These are phyloP conservation scores for Fusarium brevicatenulatum DNA, from an alignment of 2,329 filamentous ascomycete genomes.

Conservation along the genomic window DNA sequence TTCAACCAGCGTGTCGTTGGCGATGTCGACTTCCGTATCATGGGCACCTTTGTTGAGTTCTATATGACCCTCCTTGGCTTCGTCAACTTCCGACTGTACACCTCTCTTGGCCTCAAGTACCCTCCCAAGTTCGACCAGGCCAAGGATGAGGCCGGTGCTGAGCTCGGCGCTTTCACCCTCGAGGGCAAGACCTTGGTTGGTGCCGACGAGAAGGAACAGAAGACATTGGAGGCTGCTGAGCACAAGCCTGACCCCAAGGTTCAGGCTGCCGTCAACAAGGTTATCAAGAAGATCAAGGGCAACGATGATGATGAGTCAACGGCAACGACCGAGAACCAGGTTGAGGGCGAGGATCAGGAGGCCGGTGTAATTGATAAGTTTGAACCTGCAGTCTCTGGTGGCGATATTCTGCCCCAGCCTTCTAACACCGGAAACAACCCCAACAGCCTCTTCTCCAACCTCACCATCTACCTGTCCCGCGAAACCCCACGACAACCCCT, in stretches of 20 bases:
- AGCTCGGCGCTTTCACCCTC: constrained; percentile 89
- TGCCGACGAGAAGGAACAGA: constrained; percentile 58
- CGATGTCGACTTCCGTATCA: constrained; percentile 98
- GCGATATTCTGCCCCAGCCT: constrained; percentile 87
- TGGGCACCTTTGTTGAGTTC: constrained; percentile 99
- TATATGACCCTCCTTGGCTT: constrained; percentile 97
- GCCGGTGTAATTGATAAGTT: constrained; percentile 87
- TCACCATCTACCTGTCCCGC: constrained; percentile 91
- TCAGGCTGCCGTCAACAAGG: constrained; percentile 74
- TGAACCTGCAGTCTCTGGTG: constrained; percentile 82
- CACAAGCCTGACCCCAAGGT: constrained; percentile 69
- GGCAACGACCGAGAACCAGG: constrained; percentile 53
- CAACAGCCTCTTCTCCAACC: constrained; percentile 83
- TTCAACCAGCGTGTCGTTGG: constrained; percentile 95
- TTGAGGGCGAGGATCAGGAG: constrained; percentile 60
- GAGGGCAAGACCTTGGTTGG: constrained; percentile 75
- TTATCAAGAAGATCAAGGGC: constrained; percentile 74
- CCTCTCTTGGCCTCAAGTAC: constrained; percentile 89
- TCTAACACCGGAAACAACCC: constrained; percentile 71
- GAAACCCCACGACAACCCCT: constrained; percentile 91
- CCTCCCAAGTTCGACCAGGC: constrained; percentile 90
- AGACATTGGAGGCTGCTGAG: constrained; percentile 58
- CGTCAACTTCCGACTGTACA: constrained; percentile 95
- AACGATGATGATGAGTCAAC: constrained; percentile 57
- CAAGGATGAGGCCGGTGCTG: constrained; percentile 89